Evolutionary conservation across 2,329 filamentous ascomycete species (phyloP), one percentile per base, ranked within the genome.

Genomic region (Epichloe sibirici): DNA sequence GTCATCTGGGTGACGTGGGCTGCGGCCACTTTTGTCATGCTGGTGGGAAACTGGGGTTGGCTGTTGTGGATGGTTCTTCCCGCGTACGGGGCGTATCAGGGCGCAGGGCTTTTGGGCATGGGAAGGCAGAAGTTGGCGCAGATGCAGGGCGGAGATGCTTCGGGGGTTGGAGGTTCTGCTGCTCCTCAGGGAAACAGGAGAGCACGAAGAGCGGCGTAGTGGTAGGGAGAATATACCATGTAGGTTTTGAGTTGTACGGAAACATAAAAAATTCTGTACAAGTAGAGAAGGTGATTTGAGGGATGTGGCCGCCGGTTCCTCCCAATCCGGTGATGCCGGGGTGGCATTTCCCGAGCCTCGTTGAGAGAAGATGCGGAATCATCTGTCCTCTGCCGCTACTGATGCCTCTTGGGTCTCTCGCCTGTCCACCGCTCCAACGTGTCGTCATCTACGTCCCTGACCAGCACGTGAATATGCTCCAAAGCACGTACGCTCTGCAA

Each of bases 1-100:
- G 81, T 95, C 48, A 74, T 95, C 51, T 97, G 95, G 80, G 89
- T 95, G 72, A 96, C 90, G 0, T 96, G 90, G 84, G 83, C 81
- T 11, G 86, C 83, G 51, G 73, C 88, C 42, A 69, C 84, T 8
- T 68, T 85, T n/a, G 90, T 85, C 13, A 77, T 85, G 15, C 57
- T 95, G 31, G 79, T 91, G 47, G 93, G 93, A 4, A 90, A 96
- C 66, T 85, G 85, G 72, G 87, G 72, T 13, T 82, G 77, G 78
- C 64, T 79, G 21, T 60, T 81, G 11, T 82, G 77, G 76, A 62
- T 69, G 15, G 63, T 75, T 23, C 72, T 82, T 4, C 79, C 79
- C 5, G 76, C 74, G 39, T 82, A 78, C 57, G 78, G 76, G 9
- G 63, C 68, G 39, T 79, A 77, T 64, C 74, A 81, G 60, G 78